Base-by-base conservation (phyloP, 495 filamentous ascomycete genomes). In the Neurospora sp. region DNA sequence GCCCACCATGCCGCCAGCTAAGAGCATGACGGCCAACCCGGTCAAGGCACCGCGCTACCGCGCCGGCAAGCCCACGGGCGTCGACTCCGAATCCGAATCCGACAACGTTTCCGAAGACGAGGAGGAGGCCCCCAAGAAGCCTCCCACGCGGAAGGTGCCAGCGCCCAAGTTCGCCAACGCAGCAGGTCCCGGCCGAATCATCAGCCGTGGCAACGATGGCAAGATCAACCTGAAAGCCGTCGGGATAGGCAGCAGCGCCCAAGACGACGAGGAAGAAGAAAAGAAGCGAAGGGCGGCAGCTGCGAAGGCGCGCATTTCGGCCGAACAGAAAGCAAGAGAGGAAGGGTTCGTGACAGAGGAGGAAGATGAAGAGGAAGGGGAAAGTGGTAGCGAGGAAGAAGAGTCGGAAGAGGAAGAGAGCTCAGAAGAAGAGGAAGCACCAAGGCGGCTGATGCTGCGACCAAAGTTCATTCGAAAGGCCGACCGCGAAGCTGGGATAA, bases 11-110 rank as follows among this genome's bases (percentile, higher is more conserved):
- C 91, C 93, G 75, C 87, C 90, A 41, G 48, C 48, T 59, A 95
- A 94, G 83, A 91, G 92, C 74, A 98, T 99, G 95, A 98, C 95
- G 76, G 93, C 93, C 59, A 97, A 99, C 79, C 94, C 93, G 4
- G 81, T 91, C 73, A 90, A 90, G 76, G 92, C 94, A 1, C 87
- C 93, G 10, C 91, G 96, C 35, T 92, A 97, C 80, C 89, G 94
- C 53, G 90, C 94, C 40, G 95, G 95, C 75, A 98, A 98, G 83
- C 82, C 91, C 35, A 81, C 90, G 61, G 90, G 87, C 9, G 89
- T 90, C 76, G 91, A 92, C 27, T 94, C 91, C 59, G 70, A 69
- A 10, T 89, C 87, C 38, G 87, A 87, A 74, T 87, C 86, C 38
- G 91, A 91, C 39, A 72, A 86, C 85, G 87, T 86, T 42, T 84